Evolutionary conservation across 768 basidiomycete genomes (phyloP).

Genomic region (Agaricus sinodeliciosus): DNA sequence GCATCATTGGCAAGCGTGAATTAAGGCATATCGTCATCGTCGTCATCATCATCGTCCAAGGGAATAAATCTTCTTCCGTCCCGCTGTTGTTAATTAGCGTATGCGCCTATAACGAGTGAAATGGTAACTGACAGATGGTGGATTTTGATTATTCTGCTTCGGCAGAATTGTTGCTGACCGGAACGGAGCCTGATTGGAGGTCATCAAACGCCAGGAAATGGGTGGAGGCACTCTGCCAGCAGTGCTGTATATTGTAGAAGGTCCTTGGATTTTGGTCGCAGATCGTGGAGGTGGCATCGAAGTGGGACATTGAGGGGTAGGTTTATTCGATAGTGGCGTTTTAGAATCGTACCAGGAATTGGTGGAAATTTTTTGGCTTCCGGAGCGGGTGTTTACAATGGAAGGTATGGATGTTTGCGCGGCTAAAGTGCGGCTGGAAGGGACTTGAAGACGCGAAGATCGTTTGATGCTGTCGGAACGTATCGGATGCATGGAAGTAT

Average conservation of each 20-base stretch:
- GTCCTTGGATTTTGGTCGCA: no score
- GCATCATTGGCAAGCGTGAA: no score
- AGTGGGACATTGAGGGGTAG: background rate
- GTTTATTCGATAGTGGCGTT: background rate
- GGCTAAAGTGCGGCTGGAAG: background rate
- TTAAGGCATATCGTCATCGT: conserved; percentile 18
- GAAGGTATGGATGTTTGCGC: background rate
- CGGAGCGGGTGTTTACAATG: background rate
- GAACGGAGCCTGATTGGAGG: no score
- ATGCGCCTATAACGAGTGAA: background rate
- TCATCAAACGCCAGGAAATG: no score
- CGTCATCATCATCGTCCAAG: conserved; percentile 39
- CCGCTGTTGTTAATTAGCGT: conserved; percentile 20
- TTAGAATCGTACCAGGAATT: no score
- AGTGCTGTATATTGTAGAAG: no score
- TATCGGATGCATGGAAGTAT: background rate
- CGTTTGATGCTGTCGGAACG: background rate
- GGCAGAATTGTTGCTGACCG: no score
- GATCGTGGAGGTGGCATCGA: no score
- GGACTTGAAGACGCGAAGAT: background rate
- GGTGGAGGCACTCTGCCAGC: no score
- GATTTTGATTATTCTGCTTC: background rate
- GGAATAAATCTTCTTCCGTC: conserved; percentile 44
- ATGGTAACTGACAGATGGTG: background rate
- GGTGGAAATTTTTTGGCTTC: no score